phyloP scores from a whole-genome alignment of 768 basidiomycete genomes.

The Termitomyces titanicus region DNA sequence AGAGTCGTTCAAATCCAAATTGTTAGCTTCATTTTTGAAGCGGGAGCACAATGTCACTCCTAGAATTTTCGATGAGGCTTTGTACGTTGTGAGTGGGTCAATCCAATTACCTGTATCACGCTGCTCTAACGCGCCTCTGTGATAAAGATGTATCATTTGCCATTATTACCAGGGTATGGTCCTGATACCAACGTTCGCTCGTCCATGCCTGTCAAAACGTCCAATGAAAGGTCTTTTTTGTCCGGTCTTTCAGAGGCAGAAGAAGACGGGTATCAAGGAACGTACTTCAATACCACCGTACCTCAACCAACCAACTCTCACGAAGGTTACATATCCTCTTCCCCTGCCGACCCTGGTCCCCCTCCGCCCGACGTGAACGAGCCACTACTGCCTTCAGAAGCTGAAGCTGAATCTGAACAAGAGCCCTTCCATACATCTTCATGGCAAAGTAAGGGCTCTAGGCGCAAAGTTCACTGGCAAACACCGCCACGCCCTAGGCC shows the following conservation, averaged over 20 bases:
- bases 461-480: slow-evolving; percentile 4
- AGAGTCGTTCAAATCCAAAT: slow-evolving; percentile 81
- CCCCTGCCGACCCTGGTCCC: slow-evolving; percentile 32
- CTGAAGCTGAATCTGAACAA: slow-evolving; percentile 9
- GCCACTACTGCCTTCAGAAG: slow-evolving; percentile 3
- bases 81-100: slow-evolving; percentile 75
- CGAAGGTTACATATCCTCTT: slow-evolving; percentile 66
- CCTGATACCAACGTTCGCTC: slow-evolving; percentile 84
- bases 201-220: slow-evolving; percentile 55
- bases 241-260: slow-evolving; percentile 81
- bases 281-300: slow-evolving; percentile 59
- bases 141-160: slow-evolving; percentile 83
- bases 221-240: slow-evolving; percentile 55
- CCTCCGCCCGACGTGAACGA: slow-evolving; percentile 3
- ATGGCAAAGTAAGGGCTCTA: slow-evolving; percentile 5
- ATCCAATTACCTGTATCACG: not conserved
- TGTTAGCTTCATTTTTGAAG: slow-evolving; percentile 82
- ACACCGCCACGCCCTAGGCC: slow-evolving; percentile 13
- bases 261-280: slow-evolving; percentile 84
- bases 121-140: not conserved
- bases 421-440: slow-evolving; percentile 5
- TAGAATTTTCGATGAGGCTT: slow-evolving; percentile 87
- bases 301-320: slow-evolving; percentile 29
- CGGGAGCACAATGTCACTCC: slow-evolving; percentile 89
- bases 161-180: slow-evolving; percentile 88